Base-by-base conservation (phyloP, 164 flowering plant species). In the Magnolia kwangsiensis region DNA sequence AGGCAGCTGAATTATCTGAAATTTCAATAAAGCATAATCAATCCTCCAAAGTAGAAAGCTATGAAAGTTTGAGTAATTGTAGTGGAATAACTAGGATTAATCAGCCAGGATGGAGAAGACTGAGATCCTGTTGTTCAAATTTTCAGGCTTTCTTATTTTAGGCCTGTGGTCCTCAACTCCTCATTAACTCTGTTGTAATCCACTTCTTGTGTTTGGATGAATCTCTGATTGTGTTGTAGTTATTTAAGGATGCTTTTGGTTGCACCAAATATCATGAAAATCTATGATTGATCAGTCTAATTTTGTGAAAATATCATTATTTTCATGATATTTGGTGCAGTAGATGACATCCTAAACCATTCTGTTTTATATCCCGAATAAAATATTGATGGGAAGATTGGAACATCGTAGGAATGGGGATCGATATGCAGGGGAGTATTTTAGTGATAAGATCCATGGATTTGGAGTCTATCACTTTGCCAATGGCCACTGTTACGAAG, bases 391-490 rank as follows among this genome's bases (percentile, higher is more conserved):
- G 71, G 49, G 27, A 31, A 16, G 21, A 18, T 68, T 37, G 71
- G 71, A 68, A 13, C 29, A 5, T 19, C 27, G 50, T 31, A 68
- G 99, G 81, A 96, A 96, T 85, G 98, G 98, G 67, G 99, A 96
- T 80, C 86, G 82, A 79, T 96, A 92, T 81, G 92, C 93, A 0
- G 99, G 99, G 23, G 99, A 96, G 76, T 96, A 96, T 80, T 96
- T 96, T 64, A 98, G 92, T 19, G 99, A 96, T 82, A 96, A 92
- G 81, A 85, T 94, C 72, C 99, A 96, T 81, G 99, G 99, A 0
- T 96, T 92, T 82, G 99, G 99, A 7, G 95, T 91, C 6, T 96
- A 96, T 81, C 97, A 89, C 78, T 96, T 96, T 78, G 93, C 97
- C 3, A 92, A 96, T 74, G 91, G 98, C 51, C 99, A 96, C 76